Evolutionary conservation across 345 rosid species (phyloP).

Genomic region (Ceriops tagal): DNA sequence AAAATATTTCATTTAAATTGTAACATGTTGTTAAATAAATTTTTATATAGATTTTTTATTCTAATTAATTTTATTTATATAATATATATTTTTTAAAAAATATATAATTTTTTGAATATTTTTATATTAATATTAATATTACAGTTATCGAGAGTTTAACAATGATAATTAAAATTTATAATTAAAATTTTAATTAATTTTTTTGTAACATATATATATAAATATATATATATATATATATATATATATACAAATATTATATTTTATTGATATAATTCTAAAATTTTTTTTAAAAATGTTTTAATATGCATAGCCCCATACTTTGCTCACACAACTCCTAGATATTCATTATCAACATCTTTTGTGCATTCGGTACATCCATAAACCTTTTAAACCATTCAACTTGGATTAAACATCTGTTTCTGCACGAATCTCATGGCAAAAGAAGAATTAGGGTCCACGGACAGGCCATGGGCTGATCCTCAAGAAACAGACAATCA

Average conservation of each 20-base stretch:
- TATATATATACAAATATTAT: background rate
- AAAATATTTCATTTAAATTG: conserved; percentile 20
- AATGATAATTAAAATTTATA: background rate
- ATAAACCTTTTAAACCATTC: background rate
- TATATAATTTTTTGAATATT: background rate
- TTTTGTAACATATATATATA: background rate
- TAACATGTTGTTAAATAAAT: conserved; percentile 2
- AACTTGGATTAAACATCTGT: background rate
- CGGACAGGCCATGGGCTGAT: too few species aligned
- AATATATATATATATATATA: too few species aligned
- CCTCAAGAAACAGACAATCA: too few species aligned
- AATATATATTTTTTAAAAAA: background rate
- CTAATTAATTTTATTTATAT: background rate
- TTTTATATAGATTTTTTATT: conserved; percentile 19
- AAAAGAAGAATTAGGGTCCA: too few species aligned
- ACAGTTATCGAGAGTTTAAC: background rate
- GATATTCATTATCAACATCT: background rate
- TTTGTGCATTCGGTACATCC: background rate
- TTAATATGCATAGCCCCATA: background rate
- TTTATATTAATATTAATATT: background rate
- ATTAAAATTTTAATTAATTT: too few species aligned
- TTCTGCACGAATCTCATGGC: too few species aligned
- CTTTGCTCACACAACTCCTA: background rate
- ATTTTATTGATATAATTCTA: background rate
- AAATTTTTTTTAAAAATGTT: background rate